These are phyloP conservation scores for Cucurbita argyrosperma DNA, from an alignment of 306 rosid species.

Conservation along the genomic window DNA sequence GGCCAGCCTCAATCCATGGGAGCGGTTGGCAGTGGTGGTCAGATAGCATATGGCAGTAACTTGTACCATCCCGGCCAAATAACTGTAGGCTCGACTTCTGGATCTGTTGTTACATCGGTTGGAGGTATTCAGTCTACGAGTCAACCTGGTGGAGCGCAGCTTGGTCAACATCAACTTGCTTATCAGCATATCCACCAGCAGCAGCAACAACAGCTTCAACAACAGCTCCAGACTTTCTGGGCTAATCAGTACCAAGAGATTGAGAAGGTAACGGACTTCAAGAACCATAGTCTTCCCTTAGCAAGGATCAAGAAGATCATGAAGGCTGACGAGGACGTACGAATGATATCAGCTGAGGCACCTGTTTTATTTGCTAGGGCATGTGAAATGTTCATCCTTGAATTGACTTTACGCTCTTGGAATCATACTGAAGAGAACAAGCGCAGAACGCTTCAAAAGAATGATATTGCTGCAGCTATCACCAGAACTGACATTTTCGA, in stretches of 20 bases:
- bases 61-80: conserved; percentile 17
- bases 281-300: conserved; percentile 55
- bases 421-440: conserved; percentile 53
- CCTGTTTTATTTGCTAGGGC: conserved; percentile 50
- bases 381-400: conserved; percentile 52
- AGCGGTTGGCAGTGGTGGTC: conserved; percentile 18
- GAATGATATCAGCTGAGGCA: conserved; percentile 58
- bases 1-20: conserved; percentile 20
- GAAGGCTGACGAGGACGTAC: conserved; percentile 55
- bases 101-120: conserved; percentile 17
- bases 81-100: conserved; percentile 9
- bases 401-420: conserved; percentile 60
- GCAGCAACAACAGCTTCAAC: conserved; percentile 35
- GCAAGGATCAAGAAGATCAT: conserved; percentile 58
- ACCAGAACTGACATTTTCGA: conserved; percentile 47
- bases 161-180: conserved; percentile 42
- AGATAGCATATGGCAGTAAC: conserved; percentile 17
- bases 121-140: conserved; percentile 22
- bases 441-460: conserved; percentile 46
- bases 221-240: conserved; percentile 43
- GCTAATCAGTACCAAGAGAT: conserved; percentile 41
- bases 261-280: conserved; percentile 40
- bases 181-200: conserved; percentile 32
- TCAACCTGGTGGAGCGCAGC: conserved; percentile 30
- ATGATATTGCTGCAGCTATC: conserved; percentile 57